Base-by-base conservation (phyloP, 2,329 filamentous ascomycete genomes). In the Chaetothyriales sp. region DNA sequence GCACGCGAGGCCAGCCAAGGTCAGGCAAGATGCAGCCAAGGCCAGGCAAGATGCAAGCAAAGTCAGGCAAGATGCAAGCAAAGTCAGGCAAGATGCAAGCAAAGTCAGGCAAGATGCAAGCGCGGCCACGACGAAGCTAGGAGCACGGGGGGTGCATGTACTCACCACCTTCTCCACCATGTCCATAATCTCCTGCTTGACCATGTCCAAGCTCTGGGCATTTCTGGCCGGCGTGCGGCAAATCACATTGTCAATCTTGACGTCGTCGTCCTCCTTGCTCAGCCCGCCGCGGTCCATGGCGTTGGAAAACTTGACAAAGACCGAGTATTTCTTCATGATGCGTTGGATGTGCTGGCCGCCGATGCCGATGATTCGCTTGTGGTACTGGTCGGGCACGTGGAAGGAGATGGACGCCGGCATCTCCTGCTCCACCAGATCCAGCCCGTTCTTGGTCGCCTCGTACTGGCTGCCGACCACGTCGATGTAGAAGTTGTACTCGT, bases 321-420 rank as follows among this genome's bases (percentile, higher is more conserved):
- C 92, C 0, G 92, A 97, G 70, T 98, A 94, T 71, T 97, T 97
- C 75, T 98, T 97, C 92, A 98, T 98, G 73, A 98, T 97, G 51
- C 90, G 87, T 69, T 98, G 92, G 60, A 98, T 98, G 65, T 98
- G 92, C 67, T 97, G 90, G 8, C 92, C 92, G 55, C 92, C 92
- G 62, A 98, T 97, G 49, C 92, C 92, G 58, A 98, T 98, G 64
- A 98, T 98, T 47, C 92, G 89, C 73, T 98, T 98, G 71, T 98
- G 92, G 66, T 98, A 98, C 69, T 97, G 92, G 63, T 98, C 92
- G 2, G 92, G 92, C 25, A 98, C 92, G 64, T 98, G 92, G 76
- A 98, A 98, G 0, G 92, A 97, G 65, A 98, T 97, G 8, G 92
- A 95, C 29, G 92, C 92, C 43, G 92, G 92, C 89, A 98, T 97